Conservation (phyloP, 2,329 filamentous ascomycete species). For the Pestalotiopsis sp. region DNA sequence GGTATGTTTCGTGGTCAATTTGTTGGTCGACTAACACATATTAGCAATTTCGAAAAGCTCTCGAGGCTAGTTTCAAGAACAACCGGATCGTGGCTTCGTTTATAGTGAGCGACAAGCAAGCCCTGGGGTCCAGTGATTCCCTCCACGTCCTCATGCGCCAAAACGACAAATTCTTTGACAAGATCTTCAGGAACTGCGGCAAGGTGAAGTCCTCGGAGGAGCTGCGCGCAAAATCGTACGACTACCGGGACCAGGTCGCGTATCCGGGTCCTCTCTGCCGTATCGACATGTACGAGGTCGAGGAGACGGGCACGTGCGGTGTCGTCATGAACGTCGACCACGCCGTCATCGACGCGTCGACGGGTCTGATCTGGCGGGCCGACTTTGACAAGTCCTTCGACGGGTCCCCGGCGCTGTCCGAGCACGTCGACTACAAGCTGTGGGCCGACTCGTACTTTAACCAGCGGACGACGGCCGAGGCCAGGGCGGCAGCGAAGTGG, state of each 20-base stretch:
- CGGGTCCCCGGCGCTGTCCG: conserved; percentile 11
- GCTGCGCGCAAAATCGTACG: background rate
- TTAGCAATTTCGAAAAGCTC: conserved; percentile 7
- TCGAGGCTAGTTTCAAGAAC: conserved; percentile 4
- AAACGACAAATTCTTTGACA: conserved; percentile 11
- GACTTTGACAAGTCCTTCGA: conserved; percentile 6
- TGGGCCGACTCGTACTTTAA: conserved; percentile 23
- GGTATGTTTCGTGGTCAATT: background rate
- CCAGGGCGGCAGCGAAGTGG: conserved; percentile 18
- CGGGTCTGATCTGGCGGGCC: background rate
- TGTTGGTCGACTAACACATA: background rate
- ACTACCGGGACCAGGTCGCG: background rate
- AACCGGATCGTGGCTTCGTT: conserved; percentile 8
- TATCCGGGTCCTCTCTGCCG: conserved; percentile 7
- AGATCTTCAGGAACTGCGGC: conserved; percentile 2
- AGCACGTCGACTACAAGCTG: conserved; percentile 21
- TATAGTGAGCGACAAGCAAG: background rate
- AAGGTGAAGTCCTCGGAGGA: conserved; percentile 4
- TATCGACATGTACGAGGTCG: conserved; percentile 6
- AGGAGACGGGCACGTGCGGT: conserved; percentile 7
- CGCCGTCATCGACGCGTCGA: conserved; percentile 9
- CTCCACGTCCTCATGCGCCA: conserved; percentile 10
- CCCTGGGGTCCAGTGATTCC: background rate
- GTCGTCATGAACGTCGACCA: conserved; percentile 11
- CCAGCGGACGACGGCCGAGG: conserved; percentile 14